These are phyloP conservation scores for Gossypium mustelinum DNA, from an alignment of 345 rosid genomes.

Conservation along the genomic window DNA sequence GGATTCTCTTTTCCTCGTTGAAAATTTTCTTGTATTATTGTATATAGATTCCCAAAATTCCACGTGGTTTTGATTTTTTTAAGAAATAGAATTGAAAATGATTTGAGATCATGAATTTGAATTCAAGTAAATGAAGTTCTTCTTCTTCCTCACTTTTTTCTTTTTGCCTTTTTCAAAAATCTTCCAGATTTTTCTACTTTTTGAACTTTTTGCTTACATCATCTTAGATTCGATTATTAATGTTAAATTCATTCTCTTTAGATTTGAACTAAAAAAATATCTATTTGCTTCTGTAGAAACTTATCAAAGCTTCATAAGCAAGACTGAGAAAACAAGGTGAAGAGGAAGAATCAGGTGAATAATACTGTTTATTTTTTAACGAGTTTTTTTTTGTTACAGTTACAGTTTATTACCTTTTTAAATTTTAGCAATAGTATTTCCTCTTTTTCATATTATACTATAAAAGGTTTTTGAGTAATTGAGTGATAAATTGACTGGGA, in stretches of 20 bases:
- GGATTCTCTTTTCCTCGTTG: background rate
- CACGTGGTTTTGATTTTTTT: background rate
- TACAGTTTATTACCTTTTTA: background rate
- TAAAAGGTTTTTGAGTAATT: background rate
- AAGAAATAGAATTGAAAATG: background rate
- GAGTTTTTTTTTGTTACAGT: background rate
- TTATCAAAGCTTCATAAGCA: conserved; percentile 21
- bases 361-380: background rate
- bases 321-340: conserved; percentile 21
- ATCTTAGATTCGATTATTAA: background rate
- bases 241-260: background rate
- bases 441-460: background rate
- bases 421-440: no score
- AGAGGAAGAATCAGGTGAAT: conserved; percentile 19
- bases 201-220: background rate
- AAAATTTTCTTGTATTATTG: background rate
- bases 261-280: background rate
- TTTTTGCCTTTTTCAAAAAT: background rate
- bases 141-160: background rate
- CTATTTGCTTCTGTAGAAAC: conserved; percentile 12
- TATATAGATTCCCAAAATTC: background rate
- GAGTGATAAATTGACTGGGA: conserved; percentile 15
- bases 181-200: background rate
- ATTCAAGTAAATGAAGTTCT: background rate
- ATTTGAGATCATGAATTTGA: conserved; percentile 11